Base-by-base conservation (phyloP, 2,329 filamentous ascomycete species). In the Penicillium sp. region DNA sequence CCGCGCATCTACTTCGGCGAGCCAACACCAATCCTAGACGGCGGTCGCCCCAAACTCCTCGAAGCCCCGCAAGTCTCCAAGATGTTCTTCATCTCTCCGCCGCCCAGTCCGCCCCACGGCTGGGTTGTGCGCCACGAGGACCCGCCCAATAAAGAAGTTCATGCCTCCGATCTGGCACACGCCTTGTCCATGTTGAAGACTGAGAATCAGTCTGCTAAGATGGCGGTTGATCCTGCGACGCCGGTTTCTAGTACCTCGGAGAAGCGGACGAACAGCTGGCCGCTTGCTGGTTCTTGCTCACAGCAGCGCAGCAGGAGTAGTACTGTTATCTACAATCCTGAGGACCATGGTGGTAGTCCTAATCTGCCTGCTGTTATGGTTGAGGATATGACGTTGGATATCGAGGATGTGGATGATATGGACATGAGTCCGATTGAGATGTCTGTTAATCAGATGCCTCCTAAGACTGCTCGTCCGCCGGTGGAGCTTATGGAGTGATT, bases 71-170 rank as follows among this genome's bases (percentile, higher is more conserved):
- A 83, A 48, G 71, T 75, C 42, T 76, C 81, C 50, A 83, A 83
- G 62, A 70, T 84, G 37, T 84, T 85, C 75, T 85, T 86, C 68
- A 85, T 86, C 67, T 78, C 74, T 37, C 82, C 82, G 43, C 82
- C 82, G 11, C 82, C 82, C 0, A 78, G 74, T 51, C 82, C 82
- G 38, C 82, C 82, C 2, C 79, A 82, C 64, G 82, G 82, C 40
- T 86, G 82, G 82, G 79, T 81, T 64, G 75, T 81, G 71, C 75
- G 77, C 52, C 75, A 79, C 49, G 82, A 86, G 62, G 82, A 81
- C 22, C 79, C 82, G 10, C 82, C 82, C 5, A 86, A 86, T 67
- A 84, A 81, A 66, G 77, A 83, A 49, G 81, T 83, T 8, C 81
- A 84, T 59, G 80, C 82, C 0, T 77, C 78, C 46, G 82, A 86